Evolutionary conservation across 1,139 yeast genomes (phyloP).

Genomic region (Debaryomyces subglobosus): DNA sequence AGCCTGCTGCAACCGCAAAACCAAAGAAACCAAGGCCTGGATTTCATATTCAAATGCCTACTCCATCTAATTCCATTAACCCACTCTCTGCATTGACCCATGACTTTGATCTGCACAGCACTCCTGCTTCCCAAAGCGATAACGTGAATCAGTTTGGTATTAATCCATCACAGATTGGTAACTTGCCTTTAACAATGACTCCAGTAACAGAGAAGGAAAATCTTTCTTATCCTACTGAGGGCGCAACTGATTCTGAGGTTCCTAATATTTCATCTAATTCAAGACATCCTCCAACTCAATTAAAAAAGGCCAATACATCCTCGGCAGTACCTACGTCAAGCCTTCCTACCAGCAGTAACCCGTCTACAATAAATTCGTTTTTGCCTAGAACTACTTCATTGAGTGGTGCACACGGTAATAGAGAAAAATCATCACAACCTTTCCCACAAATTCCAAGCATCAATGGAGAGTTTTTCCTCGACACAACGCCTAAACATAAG

Average conservation of each 20-base stretch:
- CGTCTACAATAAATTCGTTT: constrained; percentile 16
- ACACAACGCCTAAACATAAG: constrained; percentile 37
- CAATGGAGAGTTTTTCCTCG: constrained; percentile 43
- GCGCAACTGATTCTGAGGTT: background rate
- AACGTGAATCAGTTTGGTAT: constrained; percentile 69
- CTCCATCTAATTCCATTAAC: constrained; percentile 41
- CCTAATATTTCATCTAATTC: background rate
- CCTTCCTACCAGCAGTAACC: constrained; percentile 7
- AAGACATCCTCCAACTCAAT: background rate
- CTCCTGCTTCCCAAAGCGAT: constrained; percentile 22
- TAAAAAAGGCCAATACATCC: constrained; percentile 1
- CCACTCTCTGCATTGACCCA: constrained; percentile 41
- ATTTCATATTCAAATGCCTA: constrained; percentile 53
- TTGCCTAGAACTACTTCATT: constrained; percentile 21
- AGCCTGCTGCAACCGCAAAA: constrained; percentile 11
- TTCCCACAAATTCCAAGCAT: constrained; percentile 45
- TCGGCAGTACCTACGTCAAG: background rate
- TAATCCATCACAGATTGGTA: constrained; percentile 52
- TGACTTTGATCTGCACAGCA: constrained; percentile 19
- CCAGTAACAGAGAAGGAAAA: constrained; percentile 67
- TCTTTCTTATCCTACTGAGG: background rate
- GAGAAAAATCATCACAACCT: constrained; percentile 12
- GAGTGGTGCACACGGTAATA: constrained; percentile 8
- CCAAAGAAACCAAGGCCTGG: constrained; percentile 38
- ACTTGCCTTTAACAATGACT: constrained; percentile 68